Base-by-base conservation (phyloP, 2,329 filamentous ascomycete species). In the Aspergillus pseudoviridinutans region DNA sequence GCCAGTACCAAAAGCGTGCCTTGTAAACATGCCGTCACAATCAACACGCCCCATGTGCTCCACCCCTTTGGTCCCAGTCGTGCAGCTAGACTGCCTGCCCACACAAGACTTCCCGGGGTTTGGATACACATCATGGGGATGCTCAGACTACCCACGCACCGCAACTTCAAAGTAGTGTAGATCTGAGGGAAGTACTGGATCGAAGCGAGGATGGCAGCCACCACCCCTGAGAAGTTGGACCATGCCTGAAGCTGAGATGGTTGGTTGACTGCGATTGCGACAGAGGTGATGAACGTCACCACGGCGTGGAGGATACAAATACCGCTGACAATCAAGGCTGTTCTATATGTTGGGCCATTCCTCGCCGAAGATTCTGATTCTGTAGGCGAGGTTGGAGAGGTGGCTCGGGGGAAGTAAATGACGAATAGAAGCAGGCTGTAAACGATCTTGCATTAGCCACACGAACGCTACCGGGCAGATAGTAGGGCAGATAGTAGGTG, bases 81-180 rank as follows among this genome's bases (percentile, higher is more conserved):
- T 7, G 84, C 85, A 52, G 88, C 91, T 47, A 99, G 78, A 71
- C 92, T 97, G 12, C 83, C 87, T 0, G 93, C 92, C 77, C 96
- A 97, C 6, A 99, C 78, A 65, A 96, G 87, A 58, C 91, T 92
- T 0, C 94, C 94, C 0, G 94, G 94, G 0, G 93, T 97, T 74
- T 99, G 94, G 35, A 99, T 96, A 71, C 90, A 89, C 92, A 99
- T 97, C 89, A 97, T 97, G 4, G 91, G 88, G 56, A 99, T 94
- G 68, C 91, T 96, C 66, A 99, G 78, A 72, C 92, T 96, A 55
- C 92, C 92, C 1, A 96, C 89, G 66, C 92, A 88, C 71, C 93
- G 89, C 57, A 97, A 79, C 53, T 81, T 84, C 76, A 90, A 95
- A 0, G 94, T 99, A 53, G 90, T 97, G 78, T 87, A 92, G 62